Base-by-base conservation (phyloP, 2,329 filamentous ascomycete species). In the Ophiostoma tasmaniense region DNA sequence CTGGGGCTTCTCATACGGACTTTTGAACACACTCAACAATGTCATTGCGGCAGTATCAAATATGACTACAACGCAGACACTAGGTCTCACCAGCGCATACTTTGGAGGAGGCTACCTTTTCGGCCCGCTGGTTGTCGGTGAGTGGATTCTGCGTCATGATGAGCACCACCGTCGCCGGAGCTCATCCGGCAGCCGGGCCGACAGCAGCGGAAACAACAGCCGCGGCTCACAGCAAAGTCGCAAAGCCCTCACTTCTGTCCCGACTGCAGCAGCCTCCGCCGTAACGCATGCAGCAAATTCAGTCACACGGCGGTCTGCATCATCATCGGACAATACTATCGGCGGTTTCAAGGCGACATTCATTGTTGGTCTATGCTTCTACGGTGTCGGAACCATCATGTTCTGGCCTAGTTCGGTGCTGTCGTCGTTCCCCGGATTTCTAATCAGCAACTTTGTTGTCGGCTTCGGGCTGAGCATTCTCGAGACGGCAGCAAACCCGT, bases 1-100 rank as follows among this genome's bases (percentile, higher is more conserved):
- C 2, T 74, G 92, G 93, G 93, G 93, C 0, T 90, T 97, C 70
- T 93, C 92, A 0, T 97, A 97, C 74, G 93, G 93, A 0, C 83
- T 97, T 1, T 81, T 97, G 2, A 92, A 95, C 74, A 90, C 89
- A 0, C 84, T 97, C 35, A 96, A 96, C 76, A 84, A 83, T 25
- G 87, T 87, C 30, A 88, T 92, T 67, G 86, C 89, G 45, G 75
- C 78, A 14, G 84, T 92, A 6, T 84, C 88, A 17, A 74, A 84
- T 28, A 89, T 90, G 82, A 84, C 81, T 0, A 77, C 81, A 0
- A 83, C 85, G 7, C 83, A 92, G 76, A 88, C 85, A 0, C 79
- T 92, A 2, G 88, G 88, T 1, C 82, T 92, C 52, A 90, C 89
- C 28, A 87, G 85, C 70, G 84, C 88, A 5, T 93, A 93, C 75